These are phyloP conservation scores for Coccomyxa subellipsoidea DNA, from an alignment of 163 green algal genomes.

Conservation along the genomic window DNA sequence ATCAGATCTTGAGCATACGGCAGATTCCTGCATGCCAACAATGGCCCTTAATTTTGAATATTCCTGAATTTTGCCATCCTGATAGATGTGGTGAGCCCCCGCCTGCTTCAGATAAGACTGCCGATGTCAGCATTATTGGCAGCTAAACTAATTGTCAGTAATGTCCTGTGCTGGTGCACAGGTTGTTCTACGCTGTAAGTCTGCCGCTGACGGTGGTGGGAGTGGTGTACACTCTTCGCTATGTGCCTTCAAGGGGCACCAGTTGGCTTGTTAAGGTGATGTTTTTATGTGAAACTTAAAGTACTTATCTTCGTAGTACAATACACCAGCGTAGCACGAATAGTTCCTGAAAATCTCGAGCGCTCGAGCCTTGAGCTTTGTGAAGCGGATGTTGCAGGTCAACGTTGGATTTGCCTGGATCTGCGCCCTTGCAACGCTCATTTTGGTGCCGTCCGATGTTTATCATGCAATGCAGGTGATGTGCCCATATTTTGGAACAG, in stretches of 20 bases:
- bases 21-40: not conserved
- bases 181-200: not conserved
- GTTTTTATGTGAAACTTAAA: not conserved
- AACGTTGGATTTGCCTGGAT: conserved; percentile 58
- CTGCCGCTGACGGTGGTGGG: not conserved
- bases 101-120: not conserved
- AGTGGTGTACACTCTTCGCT: not conserved
- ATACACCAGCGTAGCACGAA: not conserved
- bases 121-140: not conserved
- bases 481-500: not conserved
- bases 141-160: not conserved
- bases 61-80: too few species aligned
- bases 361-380: not conserved
- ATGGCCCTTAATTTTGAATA: not conserved
- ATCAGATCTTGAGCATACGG: not conserved
- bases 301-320: too few species aligned
- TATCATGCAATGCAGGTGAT: conserved; percentile 31
- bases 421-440: conserved; percentile 42
- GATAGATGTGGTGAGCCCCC: not conserved
- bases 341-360: not conserved
- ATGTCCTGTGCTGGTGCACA: not conserved
- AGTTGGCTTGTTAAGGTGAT: not conserved
- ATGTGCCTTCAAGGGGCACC: not conserved
- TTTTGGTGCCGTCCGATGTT: conserved; percentile 57
- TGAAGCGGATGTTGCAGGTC: conserved; percentile 24